Conservation (phyloP, 1,284 basidiomycete genomes). For the Apiotrichum veenhuisii region DNA sequence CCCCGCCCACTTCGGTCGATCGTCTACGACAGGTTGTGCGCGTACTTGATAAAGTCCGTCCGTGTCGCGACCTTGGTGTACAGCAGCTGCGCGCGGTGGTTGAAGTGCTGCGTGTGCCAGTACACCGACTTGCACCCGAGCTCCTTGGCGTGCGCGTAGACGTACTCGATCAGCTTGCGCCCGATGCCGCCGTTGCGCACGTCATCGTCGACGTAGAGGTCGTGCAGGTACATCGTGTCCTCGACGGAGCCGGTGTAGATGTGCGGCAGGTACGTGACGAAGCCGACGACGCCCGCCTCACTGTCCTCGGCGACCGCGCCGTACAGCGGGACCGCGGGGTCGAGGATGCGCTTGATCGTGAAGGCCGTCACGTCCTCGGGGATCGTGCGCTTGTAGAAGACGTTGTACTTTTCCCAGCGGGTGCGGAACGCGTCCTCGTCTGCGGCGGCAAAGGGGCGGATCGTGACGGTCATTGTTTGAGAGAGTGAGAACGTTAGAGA, state of each 20-base stretch:
- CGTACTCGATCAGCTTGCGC: slow-evolving; percentile 15
- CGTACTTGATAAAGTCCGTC: slow-evolving; percentile 21
- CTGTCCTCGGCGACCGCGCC: slow-evolving; percentile 17
- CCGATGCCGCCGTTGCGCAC: slow-evolving; percentile 16
- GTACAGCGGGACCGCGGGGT: slow-evolving; percentile 14
- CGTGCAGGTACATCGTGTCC: slow-evolving; percentile 20
- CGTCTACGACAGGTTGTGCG: background rate
- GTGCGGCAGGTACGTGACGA: slow-evolving; percentile 21
- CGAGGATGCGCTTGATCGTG: slow-evolving; percentile 16
- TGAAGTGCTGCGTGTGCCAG: slow-evolving; percentile 25
- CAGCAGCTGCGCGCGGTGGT: slow-evolving; percentile 23
- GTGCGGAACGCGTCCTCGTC: slow-evolving; percentile 12
- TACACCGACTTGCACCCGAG: slow-evolving; percentile 11
- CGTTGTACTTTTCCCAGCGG: slow-evolving; percentile 21
- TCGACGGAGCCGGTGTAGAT: slow-evolving; percentile 10
- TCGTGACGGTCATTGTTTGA: slow-evolving; percentile 8
- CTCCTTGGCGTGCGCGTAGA: slow-evolving; percentile 10
- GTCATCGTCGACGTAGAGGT: slow-evolving; percentile 17
- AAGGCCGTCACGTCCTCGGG: slow-evolving; percentile 10
- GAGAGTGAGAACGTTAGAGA: too few relatives aligned
- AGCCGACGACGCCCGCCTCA: slow-evolving; percentile 11
- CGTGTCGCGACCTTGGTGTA: slow-evolving; percentile 20
- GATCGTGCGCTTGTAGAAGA: slow-evolving; percentile 21
- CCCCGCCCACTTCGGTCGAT: too few relatives aligned
- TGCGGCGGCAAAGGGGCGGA: slow-evolving; percentile 11